Evolutionary conservation across 495 filamentous ascomycete genomes (phyloP).

Genomic region (Neurospora africana): DNA sequence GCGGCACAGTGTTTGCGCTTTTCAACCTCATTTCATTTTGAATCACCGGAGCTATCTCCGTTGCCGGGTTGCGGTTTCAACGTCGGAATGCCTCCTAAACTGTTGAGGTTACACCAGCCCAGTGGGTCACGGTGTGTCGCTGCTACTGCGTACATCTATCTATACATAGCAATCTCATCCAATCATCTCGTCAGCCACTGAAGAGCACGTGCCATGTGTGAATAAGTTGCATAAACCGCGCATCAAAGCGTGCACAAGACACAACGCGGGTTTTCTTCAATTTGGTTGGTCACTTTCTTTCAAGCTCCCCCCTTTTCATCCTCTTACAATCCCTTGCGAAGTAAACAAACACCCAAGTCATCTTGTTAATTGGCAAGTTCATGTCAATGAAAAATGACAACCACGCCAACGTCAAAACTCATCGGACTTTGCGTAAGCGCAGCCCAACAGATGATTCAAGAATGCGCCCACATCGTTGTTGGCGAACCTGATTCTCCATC

Average conservation of each 20-base stretch:
- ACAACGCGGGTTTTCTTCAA: background rate
- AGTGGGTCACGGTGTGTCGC: background rate
- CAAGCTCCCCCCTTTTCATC: background rate
- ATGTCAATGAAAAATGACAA: background rate
- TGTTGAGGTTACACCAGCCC: background rate
- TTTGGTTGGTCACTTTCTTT: background rate
- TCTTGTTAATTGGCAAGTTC: background rate
- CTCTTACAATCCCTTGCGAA: background rate
- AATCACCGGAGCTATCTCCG: background rate
- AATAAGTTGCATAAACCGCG: background rate
- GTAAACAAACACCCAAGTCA: background rate
- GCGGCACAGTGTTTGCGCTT: background rate
- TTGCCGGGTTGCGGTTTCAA: background rate
- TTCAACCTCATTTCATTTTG: background rate
- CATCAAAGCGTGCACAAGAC: background rate
- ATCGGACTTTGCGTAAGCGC: constrained; percentile 8
- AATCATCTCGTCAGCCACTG: background rate
- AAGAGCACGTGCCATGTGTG: background rate
- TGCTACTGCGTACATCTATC: too few relatives aligned
- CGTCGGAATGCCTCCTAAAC: background rate
- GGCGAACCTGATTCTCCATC: background rate
- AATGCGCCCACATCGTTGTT: constrained; percentile 15
- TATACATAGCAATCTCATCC: background rate
- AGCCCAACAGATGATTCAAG: constrained; percentile 14
- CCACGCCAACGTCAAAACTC: background rate